phyloP scores from a whole-genome alignment of 371 early-diverging fungal genomes.

The Coemansia sp. region DNA sequence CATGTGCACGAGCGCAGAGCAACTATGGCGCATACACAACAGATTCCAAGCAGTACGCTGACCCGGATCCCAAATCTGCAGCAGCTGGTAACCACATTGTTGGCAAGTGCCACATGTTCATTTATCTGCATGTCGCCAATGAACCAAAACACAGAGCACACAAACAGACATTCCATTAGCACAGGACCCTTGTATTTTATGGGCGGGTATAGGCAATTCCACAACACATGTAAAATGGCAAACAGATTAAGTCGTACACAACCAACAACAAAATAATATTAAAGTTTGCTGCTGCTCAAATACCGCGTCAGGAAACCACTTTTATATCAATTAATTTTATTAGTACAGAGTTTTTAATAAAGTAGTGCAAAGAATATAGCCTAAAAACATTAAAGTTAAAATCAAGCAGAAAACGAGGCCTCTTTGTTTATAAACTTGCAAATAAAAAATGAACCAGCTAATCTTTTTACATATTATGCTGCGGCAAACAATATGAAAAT shows the following conservation, averaged over 20 bases:
- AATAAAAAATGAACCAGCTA: too few species aligned
- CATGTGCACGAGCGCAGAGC: slow-evolving; percentile 24
- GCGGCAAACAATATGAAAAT: too few species aligned
- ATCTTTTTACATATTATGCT: too few species aligned
- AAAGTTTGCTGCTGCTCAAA: too few species aligned
- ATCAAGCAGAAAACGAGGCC: too few species aligned
- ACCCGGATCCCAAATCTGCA: slow-evolving; percentile 31
- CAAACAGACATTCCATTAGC: slow-evolving; percentile 12
- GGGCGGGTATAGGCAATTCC: slow-evolving; percentile 32
- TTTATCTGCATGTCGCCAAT: slow-evolving; percentile 29
- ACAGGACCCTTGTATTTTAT: slow-evolving; percentile 26
- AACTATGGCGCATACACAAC: slow-evolving; percentile 18
- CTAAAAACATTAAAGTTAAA: too few species aligned
- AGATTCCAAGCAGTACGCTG: slow-evolving; percentile 33
- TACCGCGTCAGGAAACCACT: too few species aligned
- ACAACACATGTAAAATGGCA: slow-evolving; percentile 18
- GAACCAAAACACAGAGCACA: slow-evolving; percentile 28
- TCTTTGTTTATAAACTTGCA: too few species aligned
- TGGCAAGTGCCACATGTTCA: slow-evolving; percentile 13
- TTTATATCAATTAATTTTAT: too few species aligned
- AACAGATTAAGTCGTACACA: background rate
- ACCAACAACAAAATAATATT: too few species aligned
- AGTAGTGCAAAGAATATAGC: too few species aligned
- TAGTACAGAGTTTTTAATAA: too few species aligned
- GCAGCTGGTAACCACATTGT: slow-evolving; percentile 10